Percentiles rank a stretch among this genome's conserved stretches.
phyloP scores from a whole-genome alignment of 768 basidiomycete species.

The Agrocybe praecox region DNA sequence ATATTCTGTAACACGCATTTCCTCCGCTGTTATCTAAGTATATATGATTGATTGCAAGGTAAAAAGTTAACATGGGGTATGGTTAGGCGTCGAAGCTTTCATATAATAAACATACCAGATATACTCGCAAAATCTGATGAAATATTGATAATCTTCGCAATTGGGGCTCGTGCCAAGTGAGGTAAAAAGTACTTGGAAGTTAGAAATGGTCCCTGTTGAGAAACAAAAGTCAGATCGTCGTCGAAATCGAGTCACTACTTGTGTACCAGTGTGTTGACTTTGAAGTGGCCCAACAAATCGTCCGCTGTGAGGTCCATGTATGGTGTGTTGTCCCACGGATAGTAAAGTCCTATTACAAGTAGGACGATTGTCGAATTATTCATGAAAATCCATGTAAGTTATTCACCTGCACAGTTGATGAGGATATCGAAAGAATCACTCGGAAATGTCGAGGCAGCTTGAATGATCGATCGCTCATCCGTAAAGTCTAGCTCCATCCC shows the following conservation, averaged over 20 bases:
- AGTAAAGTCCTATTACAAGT: neutral
- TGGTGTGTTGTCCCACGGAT: constrained; percentile 6
- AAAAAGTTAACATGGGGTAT: too few relatives aligned
- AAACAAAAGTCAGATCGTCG: neutral
- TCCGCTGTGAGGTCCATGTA: constrained; percentile 5
- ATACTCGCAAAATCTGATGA: constrained; percentile 7
- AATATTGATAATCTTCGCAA: constrained; percentile 6
- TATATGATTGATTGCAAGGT: too few relatives aligned
- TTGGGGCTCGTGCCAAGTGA: neutral
- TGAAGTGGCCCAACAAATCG: constrained; percentile 6
- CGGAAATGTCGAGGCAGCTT: neutral
- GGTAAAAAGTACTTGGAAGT: neutral
- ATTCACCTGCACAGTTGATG: constrained; percentile 5
- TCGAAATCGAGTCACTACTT: too few relatives aligned
- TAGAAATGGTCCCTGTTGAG: constrained; percentile 3
- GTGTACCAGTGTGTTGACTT: constrained; percentile 6
- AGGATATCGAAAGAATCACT: neutral
- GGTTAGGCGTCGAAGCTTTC: too few relatives aligned
- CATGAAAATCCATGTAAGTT: neutral
- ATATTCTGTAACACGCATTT: constrained; percentile 7
- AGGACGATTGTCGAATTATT: neutral
- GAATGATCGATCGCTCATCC: constrained; percentile 3
- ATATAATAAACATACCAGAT: neutral
- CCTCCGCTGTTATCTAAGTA: constrained; percentile 6
- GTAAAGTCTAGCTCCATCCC: constrained; percentile 4